Evolutionary conservation across 768 basidiomycete genomes (phyloP), one percentile per base, ranked within the genome.

Genomic region (Hirschioporus abietinus): DNA sequence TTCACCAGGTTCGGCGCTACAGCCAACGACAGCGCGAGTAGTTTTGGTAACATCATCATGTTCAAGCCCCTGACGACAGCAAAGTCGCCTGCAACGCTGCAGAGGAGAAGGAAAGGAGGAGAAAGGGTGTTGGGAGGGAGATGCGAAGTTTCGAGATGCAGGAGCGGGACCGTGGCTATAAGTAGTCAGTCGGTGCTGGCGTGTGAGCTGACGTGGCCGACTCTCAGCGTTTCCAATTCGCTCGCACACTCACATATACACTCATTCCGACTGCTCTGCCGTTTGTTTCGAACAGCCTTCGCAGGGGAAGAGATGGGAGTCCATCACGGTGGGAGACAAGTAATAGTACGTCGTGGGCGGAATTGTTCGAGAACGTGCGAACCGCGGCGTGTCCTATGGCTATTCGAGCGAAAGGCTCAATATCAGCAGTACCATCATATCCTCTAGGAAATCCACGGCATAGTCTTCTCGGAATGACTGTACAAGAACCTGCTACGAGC

Each of bases 1-100:
- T 81, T 82, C 70, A 80, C 84, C 69, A 86, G 66, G 60, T 83
- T 78, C 30, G 84, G 81, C 65, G 76, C 75, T 67, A 84, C 68
- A 9, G 77, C 76, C 26, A 83, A 74, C 15, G 72, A 71, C 15
- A 76, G 65, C 17, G 78, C 76, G 26, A 82, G 71, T 8, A 84
- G 65, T 62, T 76, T 74, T 63, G 75, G 71, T 18, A 76, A 73
- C 72, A 82, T 72, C 76, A 81, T 72, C 76, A 81, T 80, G 70
- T 62, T 26, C 17, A 25, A 59, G 63, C 63, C 26, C 64, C 26
- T 35, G 58, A 64, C 27, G 58, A 34, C 63, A 60, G 60, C 12
- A 10, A 52, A 52, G 42, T 52, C 42, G 42, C 42, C 42, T 3
- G 20, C 42, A 20, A 15, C 42, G 12, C 1, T 52, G 5, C 42